Conservation (phyloP, 257 asterid species). For the Nicotiana knightiana region DNA sequence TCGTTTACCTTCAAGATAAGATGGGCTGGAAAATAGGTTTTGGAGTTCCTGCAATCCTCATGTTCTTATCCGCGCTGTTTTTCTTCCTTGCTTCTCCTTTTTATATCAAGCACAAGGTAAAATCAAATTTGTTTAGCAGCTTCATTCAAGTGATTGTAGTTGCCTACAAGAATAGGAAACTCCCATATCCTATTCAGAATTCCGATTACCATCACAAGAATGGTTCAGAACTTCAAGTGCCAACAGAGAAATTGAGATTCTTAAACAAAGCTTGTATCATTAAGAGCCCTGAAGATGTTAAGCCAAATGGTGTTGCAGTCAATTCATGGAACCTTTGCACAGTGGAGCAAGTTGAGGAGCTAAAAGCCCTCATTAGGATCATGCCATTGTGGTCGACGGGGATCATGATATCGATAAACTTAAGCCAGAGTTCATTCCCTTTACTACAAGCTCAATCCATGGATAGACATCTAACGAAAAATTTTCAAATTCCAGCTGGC, state of each 20-base stretch:
- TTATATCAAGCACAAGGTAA: slow-evolving; percentile 33
- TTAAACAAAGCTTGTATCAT: slow-evolving; percentile 29
- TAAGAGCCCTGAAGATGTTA: slow-evolving; percentile 16
- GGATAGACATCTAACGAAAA: slow-evolving; percentile 1
- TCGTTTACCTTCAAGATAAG: slow-evolving; percentile 61
- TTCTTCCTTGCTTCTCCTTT: slow-evolving; percentile 44
- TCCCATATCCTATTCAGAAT: slow-evolving; percentile 17
- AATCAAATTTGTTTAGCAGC: slow-evolving; percentile 38
- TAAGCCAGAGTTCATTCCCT: slow-evolving; percentile 11
- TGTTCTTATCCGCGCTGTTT: slow-evolving; percentile 35
- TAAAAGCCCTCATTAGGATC: slow-evolving; percentile 23
- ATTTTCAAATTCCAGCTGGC: slow-evolving; percentile 7
- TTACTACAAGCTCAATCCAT: slow-evolving; percentile 11
- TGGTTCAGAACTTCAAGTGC: slow-evolving; percentile 34
- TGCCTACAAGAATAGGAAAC: slow-evolving; percentile 37
- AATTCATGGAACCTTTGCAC: slow-evolving; percentile 30
- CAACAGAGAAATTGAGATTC: slow-evolving; percentile 42
- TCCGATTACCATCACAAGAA: slow-evolving; percentile 32
- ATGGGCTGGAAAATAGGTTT: slow-evolving; percentile 63
- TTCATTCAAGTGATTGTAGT: slow-evolving; percentile 40
- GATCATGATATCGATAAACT: slow-evolving; percentile 8
- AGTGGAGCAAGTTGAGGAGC: slow-evolving; percentile 32
- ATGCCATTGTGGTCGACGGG: slow-evolving; percentile 29
- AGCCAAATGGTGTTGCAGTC: slow-evolving; percentile 19
- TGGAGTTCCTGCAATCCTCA: slow-evolving; percentile 51